Conservation (phyloP, 2,329 filamentous ascomycete genomes). For the Ceratocystis cacaofunesta region DNA sequence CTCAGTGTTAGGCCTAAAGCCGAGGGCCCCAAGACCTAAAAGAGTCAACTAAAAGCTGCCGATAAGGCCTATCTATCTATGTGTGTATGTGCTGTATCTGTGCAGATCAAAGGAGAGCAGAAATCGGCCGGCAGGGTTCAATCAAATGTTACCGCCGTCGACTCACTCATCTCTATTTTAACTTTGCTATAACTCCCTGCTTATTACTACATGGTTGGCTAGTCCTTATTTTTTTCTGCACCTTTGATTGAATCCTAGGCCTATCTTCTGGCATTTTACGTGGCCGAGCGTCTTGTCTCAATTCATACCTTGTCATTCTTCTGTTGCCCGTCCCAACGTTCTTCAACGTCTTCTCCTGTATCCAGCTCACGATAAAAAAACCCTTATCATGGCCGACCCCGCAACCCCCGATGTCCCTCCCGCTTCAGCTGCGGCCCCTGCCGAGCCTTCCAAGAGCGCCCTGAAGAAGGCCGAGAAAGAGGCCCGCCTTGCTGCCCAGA, state of each 20-base stretch:
- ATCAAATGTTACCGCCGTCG: background rate
- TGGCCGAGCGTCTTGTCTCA: background rate
- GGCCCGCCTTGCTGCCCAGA: conserved; percentile 44
- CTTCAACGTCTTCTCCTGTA: background rate
- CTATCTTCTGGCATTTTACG: background rate
- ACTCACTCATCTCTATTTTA: background rate
- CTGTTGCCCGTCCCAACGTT: background rate
- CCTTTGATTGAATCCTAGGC: conserved; percentile 7
- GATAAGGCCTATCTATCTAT: background rate
- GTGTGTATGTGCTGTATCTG: background rate
- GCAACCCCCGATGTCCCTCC: conserved; percentile 5
- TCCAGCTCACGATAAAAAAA: background rate
- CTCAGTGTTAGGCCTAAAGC: background rate
- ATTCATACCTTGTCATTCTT: background rate
- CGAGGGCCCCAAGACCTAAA: background rate
- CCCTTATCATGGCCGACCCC: conserved; percentile 18
- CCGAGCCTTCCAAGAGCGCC: conserved; percentile 43
- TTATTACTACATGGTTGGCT: conserved; percentile 4
- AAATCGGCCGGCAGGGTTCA: background rate
- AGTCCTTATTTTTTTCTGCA: background rate
- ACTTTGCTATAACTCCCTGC: conserved; percentile 4
- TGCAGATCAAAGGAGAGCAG: background rate
- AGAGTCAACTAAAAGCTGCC: background rate
- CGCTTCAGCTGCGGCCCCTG: conserved; percentile 23
- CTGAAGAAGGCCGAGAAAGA: conserved; percentile 52